Evolutionary conservation across 176 grass and related monocot species (phyloP).

Genomic region (Elaeis guineensis): DNA sequence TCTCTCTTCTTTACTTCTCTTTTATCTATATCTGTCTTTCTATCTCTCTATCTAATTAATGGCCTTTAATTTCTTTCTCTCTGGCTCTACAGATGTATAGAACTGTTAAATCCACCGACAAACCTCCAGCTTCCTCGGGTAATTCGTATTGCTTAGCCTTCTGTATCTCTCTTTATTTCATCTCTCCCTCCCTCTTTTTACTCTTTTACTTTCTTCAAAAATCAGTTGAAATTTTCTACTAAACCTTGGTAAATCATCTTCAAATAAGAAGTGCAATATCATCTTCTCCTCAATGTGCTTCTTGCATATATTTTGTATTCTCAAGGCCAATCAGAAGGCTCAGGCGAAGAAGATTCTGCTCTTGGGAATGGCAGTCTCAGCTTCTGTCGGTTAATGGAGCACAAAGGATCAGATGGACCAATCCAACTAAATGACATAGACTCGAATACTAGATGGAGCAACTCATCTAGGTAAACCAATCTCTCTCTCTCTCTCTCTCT

Average conservation of each 20-base stretch:
- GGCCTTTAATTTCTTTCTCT: not conserved
- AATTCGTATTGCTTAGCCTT: conserved; percentile 12
- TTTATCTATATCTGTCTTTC: not conserved
- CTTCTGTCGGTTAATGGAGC: not conserved
- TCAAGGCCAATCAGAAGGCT: conserved; percentile 21
- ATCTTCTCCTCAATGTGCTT: too few species aligned
- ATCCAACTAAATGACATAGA: not conserved
- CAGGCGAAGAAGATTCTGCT: conserved; percentile 11
- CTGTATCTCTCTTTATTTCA: not conserved
- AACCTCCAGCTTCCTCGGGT: conserved; percentile 21
- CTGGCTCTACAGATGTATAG: conserved; percentile 20
- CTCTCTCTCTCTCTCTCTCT: conserved; percentile 1
- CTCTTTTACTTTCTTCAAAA: not conserved
- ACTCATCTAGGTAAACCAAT: conserved; percentile 14
- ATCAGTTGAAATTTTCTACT: not conserved
- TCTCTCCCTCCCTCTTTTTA: not conserved
- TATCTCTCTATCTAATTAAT: not conserved
- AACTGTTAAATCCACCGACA: conserved; percentile 28
- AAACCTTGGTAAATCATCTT: not conserved
- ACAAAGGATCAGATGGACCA: not conserved
- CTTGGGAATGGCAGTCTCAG: not conserved
- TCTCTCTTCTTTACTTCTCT: not conserved
- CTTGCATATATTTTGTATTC: too few species aligned
- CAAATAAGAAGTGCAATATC: too few species aligned
- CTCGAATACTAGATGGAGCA: conserved; percentile 1